Base-by-base conservation (phyloP, 1,139 yeast species). In the Nakaseomyces bracarensis region DNA sequence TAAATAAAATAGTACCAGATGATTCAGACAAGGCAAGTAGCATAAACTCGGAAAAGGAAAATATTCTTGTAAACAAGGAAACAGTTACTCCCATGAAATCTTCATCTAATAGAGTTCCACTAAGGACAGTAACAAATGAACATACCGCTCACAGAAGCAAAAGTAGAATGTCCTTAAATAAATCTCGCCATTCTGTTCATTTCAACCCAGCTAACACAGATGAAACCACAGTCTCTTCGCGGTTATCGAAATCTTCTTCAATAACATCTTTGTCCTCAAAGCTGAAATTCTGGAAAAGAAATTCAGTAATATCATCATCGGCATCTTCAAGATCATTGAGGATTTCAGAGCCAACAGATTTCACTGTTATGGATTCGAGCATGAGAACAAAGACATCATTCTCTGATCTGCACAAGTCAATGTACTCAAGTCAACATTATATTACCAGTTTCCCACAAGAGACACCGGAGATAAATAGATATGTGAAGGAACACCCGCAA, bases 241-340 rank as follows among this genome's bases (percentile, higher is more conserved):
- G 36, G 14, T 11, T 33, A 3, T 33, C 36, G 16, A 33, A 33
- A n/a, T 44, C 39, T 23, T 46, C 39, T 39, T 52, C 38, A 41
- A 40, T 44, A 25, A 36, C 49, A 8, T 53, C 55, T 3, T 43
- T 46, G 11, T 33, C 36, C 20, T 52, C 61, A 3, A 59, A 50
- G 41, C 60, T 64, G 65, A 61, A 57, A 43, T 61, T 61, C 39
- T 61, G 65, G 65, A 59, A 58, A 40, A 53, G 51, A 38, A 48
- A 45, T 35, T 41, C 42, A 14, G 36, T 20, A 15, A 28, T 50
- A n/a, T 44, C 53, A 10, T 47, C 47, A 20, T 45, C 53, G 8
- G 30, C 45, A 4, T 49, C 53, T n/a, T 37, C 40, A 9, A 45
- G 47, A 19, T 42, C 48, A 9, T 38, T 43, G 26, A 33, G 26